Evolutionary conservation across 192 early-diverging fungal genomes (phyloP).

Genomic region (Gryganskiella cystojenkinii): DNA sequence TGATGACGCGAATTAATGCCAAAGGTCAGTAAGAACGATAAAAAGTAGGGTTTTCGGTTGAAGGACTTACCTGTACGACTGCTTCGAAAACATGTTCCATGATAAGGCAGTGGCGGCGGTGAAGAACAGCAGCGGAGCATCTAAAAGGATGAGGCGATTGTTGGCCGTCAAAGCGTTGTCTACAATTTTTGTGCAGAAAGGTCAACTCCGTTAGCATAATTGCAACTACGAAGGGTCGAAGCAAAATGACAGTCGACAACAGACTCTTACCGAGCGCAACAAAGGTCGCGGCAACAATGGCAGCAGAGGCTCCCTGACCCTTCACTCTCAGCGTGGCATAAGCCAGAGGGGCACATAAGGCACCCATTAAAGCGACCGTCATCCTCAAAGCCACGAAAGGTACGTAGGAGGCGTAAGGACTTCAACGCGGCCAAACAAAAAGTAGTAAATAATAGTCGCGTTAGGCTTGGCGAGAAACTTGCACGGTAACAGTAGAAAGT

Average conservation of each 20-base stretch:
- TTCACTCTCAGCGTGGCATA: slow-evolving; percentile 82
- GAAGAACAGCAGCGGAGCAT: slow-evolving; percentile 92
- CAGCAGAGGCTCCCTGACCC: slow-evolving; percentile 77
- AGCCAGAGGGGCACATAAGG: slow-evolving; percentile 80
- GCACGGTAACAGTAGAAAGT: slow-evolving; percentile 52
- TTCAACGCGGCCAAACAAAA: neutral
- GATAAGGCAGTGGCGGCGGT: slow-evolving; percentile 74
- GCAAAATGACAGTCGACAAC: neutral
- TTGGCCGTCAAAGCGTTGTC: slow-evolving; percentile 91
- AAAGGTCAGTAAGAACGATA: neutral
- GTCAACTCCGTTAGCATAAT: too few species aligned
- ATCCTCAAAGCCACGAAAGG: slow-evolving; percentile 85
- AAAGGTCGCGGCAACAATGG: slow-evolving; percentile 76
- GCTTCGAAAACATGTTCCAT: slow-evolving; percentile 86
- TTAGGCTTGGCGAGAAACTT: too few species aligned
- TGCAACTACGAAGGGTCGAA: neutral
- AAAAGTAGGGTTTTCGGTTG: too few species aligned
- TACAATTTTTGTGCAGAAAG: slow-evolving; percentile 15
- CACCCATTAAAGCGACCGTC: slow-evolving; percentile 79
- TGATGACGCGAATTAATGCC: neutral
- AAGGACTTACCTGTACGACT: slow-evolving; percentile 40
- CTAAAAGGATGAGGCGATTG: slow-evolving; percentile 88
- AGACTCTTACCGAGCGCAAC: slow-evolving; percentile 77
- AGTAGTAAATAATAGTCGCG: too few species aligned
- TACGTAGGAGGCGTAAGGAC: slow-evolving; percentile 49